Base-by-base conservation (phyloP, 2,329 filamentous ascomycete species). In the Myriosclerotinia curreyana region DNA sequence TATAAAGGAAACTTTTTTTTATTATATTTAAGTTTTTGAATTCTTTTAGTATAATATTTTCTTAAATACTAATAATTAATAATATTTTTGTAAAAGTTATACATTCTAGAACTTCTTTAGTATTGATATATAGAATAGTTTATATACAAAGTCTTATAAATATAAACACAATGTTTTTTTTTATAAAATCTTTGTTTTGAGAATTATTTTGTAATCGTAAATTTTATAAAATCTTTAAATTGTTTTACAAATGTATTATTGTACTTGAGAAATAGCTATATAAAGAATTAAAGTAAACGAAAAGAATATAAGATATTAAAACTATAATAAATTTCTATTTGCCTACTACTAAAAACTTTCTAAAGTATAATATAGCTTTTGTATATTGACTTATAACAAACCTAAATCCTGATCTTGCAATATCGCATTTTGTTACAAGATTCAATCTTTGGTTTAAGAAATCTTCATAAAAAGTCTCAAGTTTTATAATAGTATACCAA, bases 211-310 rank as follows among this genome's bases (percentile, higher is more conserved):
- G 40, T 58, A 22, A 25, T 49, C 42, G 64, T 65, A 66, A 40
- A 55, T 71, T 68, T 17, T 64, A 59, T 2, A 74, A 59, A 22
- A 74, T 74, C 56, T 69, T 69, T 8, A 74, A 51, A 1, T 72
- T 72, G 61, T 67, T 71, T 25, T 71, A 64, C 31, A 74, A 59
- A 67, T 74, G 73, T n/a, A 71, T 59, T 61, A 73, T 69, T 7
- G 73, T 72, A 8, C 69, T 70, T 17, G 67, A 66, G 28, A 69
- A 71, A 42, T 71, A 64, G 1, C 71, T 72, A n/a, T 70, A 59
- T 42, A 74, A 54, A 25, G 67, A 71, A 58, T 74, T 72, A 22
- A 74, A 74, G 48, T 69, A 70, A 12, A 72, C 68, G 54, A 74
- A 74, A 9, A 74, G 64, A 22, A 72, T 65, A 55, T 71, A 74